Evolutionary conservation across 116 monocot genomes (phyloP), one percentile per base, ranked within the genome.

Genomic region (Cymodocea nodosa): DNA sequence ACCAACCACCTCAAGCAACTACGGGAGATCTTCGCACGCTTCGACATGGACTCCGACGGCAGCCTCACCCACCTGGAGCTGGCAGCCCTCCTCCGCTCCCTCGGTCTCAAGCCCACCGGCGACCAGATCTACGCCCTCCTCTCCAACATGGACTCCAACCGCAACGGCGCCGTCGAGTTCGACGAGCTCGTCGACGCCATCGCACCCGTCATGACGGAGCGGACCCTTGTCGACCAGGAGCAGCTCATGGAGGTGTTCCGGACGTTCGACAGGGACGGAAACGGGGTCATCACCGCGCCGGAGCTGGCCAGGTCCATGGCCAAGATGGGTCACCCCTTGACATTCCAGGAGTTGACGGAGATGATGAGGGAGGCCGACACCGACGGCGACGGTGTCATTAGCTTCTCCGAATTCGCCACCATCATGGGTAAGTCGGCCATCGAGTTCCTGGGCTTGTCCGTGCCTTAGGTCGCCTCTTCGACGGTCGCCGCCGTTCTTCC

Each of bases 361-460:
- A 87, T 83, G 83, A 87, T 87, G 83, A 63, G 73, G 23, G 76
- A 87, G 73, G 87, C 87, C 6, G 87, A 87, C 52, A 62, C 83
- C 7, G 83, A 87, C 59, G 87, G 87, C 8, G 87, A 87, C 40
- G 87, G 87, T 0, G 78, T 80, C 34, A 87, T 87, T 19, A 87
- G 83, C 76, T 87, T 87, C 71, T 3, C 49, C 4, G 87, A 87
- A 71, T 87, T 87, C 59, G 70, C 80, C 24, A 72, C 74, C 35
- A 74, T 87, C 56, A 83, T 87, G 87, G 83, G 71, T 18, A 83
- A 66, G 62, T 84, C 84, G 2, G 84, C 84, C 0, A 50, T 71
- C 13, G 84, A 84, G 30, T 84, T 84, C 60, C 75, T 84, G 25
- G 83, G 78, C 30, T 36, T 83, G 40, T 44, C 74, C 44, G 15